Percentiles rank a stretch among this genome's conserved stretches.
Conservation (phyloP, 257 asterid genomes). For the Haberlea rhodopensis region DNA sequence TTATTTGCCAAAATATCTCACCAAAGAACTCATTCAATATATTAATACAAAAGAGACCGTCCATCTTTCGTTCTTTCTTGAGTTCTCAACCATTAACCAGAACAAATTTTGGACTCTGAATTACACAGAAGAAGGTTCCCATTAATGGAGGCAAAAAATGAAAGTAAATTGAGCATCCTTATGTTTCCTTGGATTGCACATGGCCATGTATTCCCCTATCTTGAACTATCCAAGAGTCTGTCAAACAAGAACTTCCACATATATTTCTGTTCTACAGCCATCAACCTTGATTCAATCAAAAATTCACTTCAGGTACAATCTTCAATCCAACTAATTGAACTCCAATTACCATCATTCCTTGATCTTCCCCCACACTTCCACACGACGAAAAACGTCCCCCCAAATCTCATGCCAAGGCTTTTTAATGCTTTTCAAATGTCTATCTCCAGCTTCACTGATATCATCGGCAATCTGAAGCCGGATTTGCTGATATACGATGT, state of each 20-base stretch:
- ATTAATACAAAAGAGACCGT: no score
- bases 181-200: constrained; percentile 44
- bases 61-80: no score
- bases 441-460: constrained; percentile 24
- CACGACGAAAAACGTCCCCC: constrained; percentile 49
- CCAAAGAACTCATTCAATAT: no score
- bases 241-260: constrained; percentile 20
- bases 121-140: neutral
- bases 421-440: constrained; percentile 29
- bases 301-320: neutral
- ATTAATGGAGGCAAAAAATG: constrained; percentile 22
- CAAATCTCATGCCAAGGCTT: constrained; percentile 26
- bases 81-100: neutral
- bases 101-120: neutral
- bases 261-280: constrained; percentile 36
- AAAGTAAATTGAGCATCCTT: constrained; percentile 20
- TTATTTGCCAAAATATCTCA: no score
- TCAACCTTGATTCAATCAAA: constrained; percentile 34
- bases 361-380: constrained; percentile 42
- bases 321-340: constrained; percentile 32
- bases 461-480: constrained; percentile 30
- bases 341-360: constrained; percentile 30
- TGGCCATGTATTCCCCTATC: constrained; percentile 37
- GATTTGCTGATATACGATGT: constrained; percentile 42
- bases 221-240: constrained; percentile 38